Evolutionary conservation across 2,329 filamentous ascomycete species (phyloP), one percentile per base, ranked within the genome.

Genomic region (Penicillium sp.): DNA sequence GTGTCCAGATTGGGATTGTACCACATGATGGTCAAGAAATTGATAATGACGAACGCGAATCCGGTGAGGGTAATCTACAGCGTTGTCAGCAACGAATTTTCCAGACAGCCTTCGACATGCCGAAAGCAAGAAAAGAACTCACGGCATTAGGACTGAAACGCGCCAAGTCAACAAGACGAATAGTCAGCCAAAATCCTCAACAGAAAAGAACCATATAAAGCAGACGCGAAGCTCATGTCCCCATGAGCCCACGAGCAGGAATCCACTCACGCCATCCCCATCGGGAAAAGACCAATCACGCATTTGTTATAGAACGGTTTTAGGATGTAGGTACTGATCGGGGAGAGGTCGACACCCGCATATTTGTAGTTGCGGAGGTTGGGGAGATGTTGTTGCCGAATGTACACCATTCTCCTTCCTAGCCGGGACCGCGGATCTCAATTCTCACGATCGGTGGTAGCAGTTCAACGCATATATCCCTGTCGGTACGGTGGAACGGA

Each of bases 301-400:
- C 92, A 75, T 68, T 94, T 82, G 59, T 81, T 93, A 74, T 96
- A 98, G 69, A 96, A 98, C 6, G 92, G 92, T 74, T 98, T 96
- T 57, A 98, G 73, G 50, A 98, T 78, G 71, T 95, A 96, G 65
- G 83, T 85, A 49, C 89, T 95, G 27, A 87, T 74, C 45, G 95
- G 73, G 42, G 88, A 95, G 65, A 85, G 85, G 68, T 98, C 92
- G 56, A 96, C 85, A 40, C 79, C 79, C 27, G 84, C 86, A 75
- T 98, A 98, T 69, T 94, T 92, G 80, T 98, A 98, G 67, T 89
- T 77, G 66, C 85, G 85, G 55, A 98, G 80, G 62, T 85, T 86
- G 26, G 84, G 80, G 47, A 98, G 82, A 69, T 86, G 82, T 59
- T 89, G 81, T 68, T 95, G 85, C 51, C 92, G 86, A 44, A 98